These are phyloP conservation scores for Ogataea philodendri DNA, from an alignment of 805 yeast genomes.

Conservation along the genomic window DNA sequence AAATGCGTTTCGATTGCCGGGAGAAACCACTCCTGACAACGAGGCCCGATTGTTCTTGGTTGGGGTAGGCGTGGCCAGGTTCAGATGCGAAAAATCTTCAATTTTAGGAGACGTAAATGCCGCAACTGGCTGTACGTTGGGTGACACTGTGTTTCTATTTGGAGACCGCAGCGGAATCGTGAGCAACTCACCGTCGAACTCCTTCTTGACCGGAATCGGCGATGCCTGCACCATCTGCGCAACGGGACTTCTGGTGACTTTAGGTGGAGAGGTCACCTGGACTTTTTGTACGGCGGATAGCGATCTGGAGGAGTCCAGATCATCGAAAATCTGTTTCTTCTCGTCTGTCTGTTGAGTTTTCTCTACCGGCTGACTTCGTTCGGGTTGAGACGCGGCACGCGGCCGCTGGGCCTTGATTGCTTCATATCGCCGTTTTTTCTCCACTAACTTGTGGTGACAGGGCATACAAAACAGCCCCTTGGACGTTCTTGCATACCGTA, in stretches of 20 bases:
- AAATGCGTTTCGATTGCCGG: conserved; percentile 25
- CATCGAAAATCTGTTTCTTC: conserved; percentile 9
- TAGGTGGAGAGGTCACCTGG: conserved; percentile 17
- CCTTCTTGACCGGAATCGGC: conserved; percentile 2
- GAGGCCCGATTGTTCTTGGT: conserved; percentile 13
- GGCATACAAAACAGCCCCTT: conserved; percentile 91
- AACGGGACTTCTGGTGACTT: conserved; percentile 16
- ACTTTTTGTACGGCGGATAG: conserved; percentile 15
- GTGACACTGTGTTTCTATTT: conserved; percentile 17
- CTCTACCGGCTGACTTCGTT: conserved; percentile 3
- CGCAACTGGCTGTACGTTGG: conserved; percentile 12
- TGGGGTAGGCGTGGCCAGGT: conserved; percentile 12
- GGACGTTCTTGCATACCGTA: conserved; percentile 88
- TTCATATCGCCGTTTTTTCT: conserved; percentile 67
- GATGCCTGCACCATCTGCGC: conserved; percentile 5
- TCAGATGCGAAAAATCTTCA: conserved; percentile 2
- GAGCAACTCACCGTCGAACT: conserved; percentile 20
- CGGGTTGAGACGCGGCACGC: background rate
- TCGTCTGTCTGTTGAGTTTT: conserved; percentile 11
- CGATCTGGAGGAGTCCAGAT: conserved; percentile 8
- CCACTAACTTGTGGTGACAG: conserved; percentile 82
- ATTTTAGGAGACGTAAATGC: conserved; percentile 15
- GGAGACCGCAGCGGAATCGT: conserved; percentile 35
- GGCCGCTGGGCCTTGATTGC: conserved; percentile 32
- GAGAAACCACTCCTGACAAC: conserved; percentile 16